Evolutionary conservation across 257 asterid genomes (phyloP), one percentile per base, ranked within the genome.

Genomic region (Anisodus tanguticus): DNA sequence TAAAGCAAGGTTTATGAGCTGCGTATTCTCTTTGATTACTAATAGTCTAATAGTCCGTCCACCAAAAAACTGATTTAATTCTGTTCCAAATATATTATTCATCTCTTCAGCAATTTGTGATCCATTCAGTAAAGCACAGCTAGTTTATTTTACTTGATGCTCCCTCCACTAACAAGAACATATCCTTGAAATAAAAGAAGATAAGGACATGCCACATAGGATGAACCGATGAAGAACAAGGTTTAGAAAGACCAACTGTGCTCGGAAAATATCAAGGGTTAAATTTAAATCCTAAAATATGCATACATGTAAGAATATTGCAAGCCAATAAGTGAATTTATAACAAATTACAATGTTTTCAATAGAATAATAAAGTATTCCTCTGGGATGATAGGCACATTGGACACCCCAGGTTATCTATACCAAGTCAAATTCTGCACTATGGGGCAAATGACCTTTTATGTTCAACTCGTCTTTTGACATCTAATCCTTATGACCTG

Each of bases 341-440:
- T 9, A 62, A 62, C 15, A 51, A 76, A 26, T 9, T 26, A 76
- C 19, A 26, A 76, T 51, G 2, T 26, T 76, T 8, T 26, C 22
- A 12, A 76, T 51, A 16, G 26, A 51, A 76, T 13, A 13, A 51
- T 76, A 6, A 53, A 76, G 63, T 51, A 76, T 26, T 26, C 13
- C 22, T 76, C 0, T 22, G 6, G 63, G 63, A 76, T 51, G 81
- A 63, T 22, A 15, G 26, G 26, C 62, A 26, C 63, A 49, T 72
- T 72, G 80, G 59, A 72, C 59, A 72, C 39, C 80, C 45, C 80
- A 47, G 58, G 59, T 49, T 49, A 74, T 49, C 43, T 47, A 74
- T 47, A 74, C 19, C 60, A 49, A 26, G 59, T 51, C 43, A 11
- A 49, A 12, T 51, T 76, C 81, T 26, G 11, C 81, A 76, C 63